phyloP scores from a whole-genome alignment of 1,284 basidiomycete species.

The Heterobasidion occidentale region DNA sequence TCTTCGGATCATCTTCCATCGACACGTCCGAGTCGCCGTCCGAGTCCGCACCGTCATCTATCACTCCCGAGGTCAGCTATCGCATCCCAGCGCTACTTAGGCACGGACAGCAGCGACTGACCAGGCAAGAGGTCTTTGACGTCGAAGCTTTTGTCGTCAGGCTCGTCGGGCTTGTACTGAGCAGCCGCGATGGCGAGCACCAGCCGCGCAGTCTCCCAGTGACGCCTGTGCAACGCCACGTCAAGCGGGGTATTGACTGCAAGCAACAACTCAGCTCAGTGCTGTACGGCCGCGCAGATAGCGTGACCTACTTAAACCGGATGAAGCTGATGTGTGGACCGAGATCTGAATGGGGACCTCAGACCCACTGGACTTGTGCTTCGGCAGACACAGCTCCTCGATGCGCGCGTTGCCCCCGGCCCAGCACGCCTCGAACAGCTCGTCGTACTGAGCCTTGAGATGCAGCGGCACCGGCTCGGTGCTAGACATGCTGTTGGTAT shows the following conservation, averaged over 20 bases:
- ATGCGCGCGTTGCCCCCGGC: conserved; percentile 40
- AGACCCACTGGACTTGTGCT: conserved; percentile 9
- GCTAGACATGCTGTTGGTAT: neutral
- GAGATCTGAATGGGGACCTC: conserved; percentile 33
- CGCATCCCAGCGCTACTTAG: neutral
- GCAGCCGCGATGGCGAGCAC: conserved; percentile 43
- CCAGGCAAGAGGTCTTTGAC: conserved; percentile 28
- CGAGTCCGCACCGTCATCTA: no score
- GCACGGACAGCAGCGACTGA: neutral
- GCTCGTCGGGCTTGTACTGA: conserved; percentile 29
- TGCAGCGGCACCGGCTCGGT: conserved; percentile 10
- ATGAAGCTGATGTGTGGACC: conserved; percentile 14
- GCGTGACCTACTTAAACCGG: neutral
- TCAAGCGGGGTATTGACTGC: conserved; percentile 31
- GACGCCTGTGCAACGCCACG: conserved; percentile 36
- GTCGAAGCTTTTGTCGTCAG: conserved; percentile 24
- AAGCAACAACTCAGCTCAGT: neutral
- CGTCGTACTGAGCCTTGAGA: conserved; percentile 31
- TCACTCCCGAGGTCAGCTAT: no score
- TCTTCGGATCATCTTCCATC: conserved; percentile 24
- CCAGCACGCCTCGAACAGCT: conserved; percentile 46
- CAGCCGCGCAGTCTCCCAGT: conserved; percentile 48
- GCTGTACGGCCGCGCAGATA: neutral
- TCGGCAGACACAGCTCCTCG: conserved; percentile 40
- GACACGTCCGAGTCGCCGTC: conserved; percentile 27